phyloP scores from a whole-genome alignment of 768 basidiomycete species.

The Psilocybe sp. region DNA sequence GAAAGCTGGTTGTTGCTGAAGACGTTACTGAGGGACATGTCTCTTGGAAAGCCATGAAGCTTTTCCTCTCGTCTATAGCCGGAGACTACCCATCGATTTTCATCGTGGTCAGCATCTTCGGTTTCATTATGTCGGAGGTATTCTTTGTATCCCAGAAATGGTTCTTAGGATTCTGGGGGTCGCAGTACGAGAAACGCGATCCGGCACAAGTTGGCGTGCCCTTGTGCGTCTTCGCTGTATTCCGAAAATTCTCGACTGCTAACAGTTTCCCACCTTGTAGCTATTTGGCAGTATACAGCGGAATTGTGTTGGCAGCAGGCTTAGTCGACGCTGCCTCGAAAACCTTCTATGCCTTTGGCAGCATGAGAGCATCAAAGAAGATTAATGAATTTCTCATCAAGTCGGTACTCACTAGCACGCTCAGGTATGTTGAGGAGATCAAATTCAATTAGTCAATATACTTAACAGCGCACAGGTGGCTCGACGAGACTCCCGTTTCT shows the following conservation, averaged over 20 bases:
- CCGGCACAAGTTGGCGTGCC: background rate
- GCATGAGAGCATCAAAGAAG: background rate
- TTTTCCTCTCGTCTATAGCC: slow-evolving; percentile 27
- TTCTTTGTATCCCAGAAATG: slow-evolving; percentile 28
- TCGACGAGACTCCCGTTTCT: slow-evolving; percentile 4
- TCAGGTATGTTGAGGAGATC: background rate
- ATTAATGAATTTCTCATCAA: background rate
- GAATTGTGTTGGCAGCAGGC: background rate
- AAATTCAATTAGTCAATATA: background rate
- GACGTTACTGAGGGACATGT: slow-evolving; percentile 61
- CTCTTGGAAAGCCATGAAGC: slow-evolving; percentile 38
- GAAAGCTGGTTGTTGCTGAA: slow-evolving; percentile 61
- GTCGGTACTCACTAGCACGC: slow-evolving; percentile 4
- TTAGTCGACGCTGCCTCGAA: background rate
- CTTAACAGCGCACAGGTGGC: background rate
- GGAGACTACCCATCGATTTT: slow-evolving; percentile 30
- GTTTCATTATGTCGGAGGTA: slow-evolving; percentile 15
- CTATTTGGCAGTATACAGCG: background rate
- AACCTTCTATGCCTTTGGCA: background rate
- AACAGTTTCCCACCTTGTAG: background rate
- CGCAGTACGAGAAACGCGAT: slow-evolving; percentile 4
- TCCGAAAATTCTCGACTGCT: background rate
- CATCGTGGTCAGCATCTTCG: slow-evolving; percentile 23
- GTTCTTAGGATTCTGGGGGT: slow-evolving; percentile 45
- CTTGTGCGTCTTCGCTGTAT: background rate